These are phyloP conservation scores for Canavalia gladiata DNA, from an alignment of 306 rosid genomes.

Conservation along the genomic window DNA sequence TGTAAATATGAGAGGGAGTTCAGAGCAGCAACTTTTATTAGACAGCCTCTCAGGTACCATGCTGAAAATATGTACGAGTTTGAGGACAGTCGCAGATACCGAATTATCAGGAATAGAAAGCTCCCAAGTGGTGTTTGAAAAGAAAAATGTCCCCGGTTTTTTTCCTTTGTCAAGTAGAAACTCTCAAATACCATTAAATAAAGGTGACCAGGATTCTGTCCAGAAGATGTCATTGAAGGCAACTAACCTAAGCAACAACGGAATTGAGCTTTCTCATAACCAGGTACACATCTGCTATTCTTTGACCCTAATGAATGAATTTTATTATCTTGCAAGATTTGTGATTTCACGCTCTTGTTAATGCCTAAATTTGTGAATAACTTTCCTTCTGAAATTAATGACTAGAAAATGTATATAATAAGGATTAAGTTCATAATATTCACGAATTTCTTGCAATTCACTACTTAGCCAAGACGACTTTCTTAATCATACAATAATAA, in stretches of 20 bases:
- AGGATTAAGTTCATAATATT: conserved; percentile 12
- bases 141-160: conserved; percentile 43
- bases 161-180: conserved; percentile 46
- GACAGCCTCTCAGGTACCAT: conserved; percentile 86
- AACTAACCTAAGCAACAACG: conserved; percentile 50
- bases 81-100: conserved; percentile 80
- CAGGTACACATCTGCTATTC: conserved; percentile 53
- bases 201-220: conserved; percentile 52
- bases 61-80: conserved; percentile 84
- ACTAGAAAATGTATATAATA: neutral
- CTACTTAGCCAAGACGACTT: conserved; percentile 23
- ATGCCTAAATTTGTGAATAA: conserved; percentile 13
- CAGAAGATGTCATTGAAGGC: conserved; percentile 51
- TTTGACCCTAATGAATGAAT: conserved; percentile 15
- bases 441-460: conserved; percentile 8
- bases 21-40: conserved; percentile 82
- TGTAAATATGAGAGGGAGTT: conserved; percentile 70
- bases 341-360: conserved; percentile 15
- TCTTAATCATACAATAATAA: conserved; percentile 19
- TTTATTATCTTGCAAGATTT: conserved; percentile 32
- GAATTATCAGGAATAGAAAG: conserved; percentile 57
- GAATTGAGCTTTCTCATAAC: conserved; percentile 53
- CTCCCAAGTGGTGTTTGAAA: conserved; percentile 51
- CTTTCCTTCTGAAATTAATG: conserved; percentile 21
- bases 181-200: conserved; percentile 56